Evolutionary conservation across 2,329 filamentous ascomycete species (phyloP), one percentile per base, ranked within the genome.

Genomic region (Trichophyton schoenleinii): DNA sequence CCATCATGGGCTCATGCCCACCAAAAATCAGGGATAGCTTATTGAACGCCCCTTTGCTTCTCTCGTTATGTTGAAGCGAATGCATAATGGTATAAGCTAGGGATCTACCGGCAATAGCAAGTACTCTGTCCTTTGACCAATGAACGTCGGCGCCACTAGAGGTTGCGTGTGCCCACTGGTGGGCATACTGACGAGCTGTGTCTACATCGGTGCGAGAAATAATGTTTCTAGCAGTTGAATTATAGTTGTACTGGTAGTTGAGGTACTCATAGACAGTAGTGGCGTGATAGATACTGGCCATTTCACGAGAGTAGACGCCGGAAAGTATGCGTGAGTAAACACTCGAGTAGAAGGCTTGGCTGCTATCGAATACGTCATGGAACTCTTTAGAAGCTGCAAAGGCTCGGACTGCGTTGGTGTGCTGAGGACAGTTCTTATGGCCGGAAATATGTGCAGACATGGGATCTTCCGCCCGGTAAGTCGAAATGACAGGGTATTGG

Each of bases 251-350:
- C 44, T 78, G 74, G 68, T 84, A 84, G 36, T 78, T 75, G 52
- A 85, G 70, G 65, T 80, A 83, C 63, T 85, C 81, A 60, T 77
- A 81, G 63, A 85, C 80, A 11, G 74, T 67, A 63, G 78, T 76
- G 1, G 82, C 81, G 61, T 83, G 80, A 8, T 68, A 69, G 67
- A 82, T 83, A 60, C 75, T 75, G 58, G 77, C 80, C 11, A 67
- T 69, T 1, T 69, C 66, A 46, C 67, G 63, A 9, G 70, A 66
- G 20, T 81, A 71, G 34, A 77, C 68, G 0, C 72, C 76, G 1
- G 73, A 68, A 20, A 84, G 72, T 57, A 77, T 72, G 8, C 73
- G 68, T 22, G 68, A 62, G 60, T 78, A 75, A 22, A 84, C 67
- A 1, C 67, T 67, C 18, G 73, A 61, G 64, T 84, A 85, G 58